phyloP scores from a whole-genome alignment of 1,284 basidiomycete species.

The Cerioporus squamosus region DNA sequence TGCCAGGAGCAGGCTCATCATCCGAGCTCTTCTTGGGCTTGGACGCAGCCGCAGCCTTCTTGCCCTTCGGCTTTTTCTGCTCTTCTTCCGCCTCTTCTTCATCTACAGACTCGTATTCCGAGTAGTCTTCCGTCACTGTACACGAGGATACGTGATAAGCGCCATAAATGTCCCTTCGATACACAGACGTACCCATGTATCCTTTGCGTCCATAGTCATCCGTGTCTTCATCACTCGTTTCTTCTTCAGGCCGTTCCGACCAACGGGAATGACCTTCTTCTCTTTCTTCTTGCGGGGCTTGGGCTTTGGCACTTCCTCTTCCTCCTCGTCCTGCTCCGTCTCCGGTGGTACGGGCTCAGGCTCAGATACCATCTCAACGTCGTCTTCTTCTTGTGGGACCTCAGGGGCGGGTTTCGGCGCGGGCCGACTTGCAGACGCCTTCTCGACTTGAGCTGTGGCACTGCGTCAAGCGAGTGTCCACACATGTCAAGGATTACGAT shows the following conservation, averaged over 20 bases:
- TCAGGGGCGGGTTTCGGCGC: background rate
- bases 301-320: conserved; percentile 43
- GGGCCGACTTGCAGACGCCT: conserved; percentile 13
- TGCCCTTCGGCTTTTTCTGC: conserved; percentile 40
- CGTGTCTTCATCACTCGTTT: conserved; percentile 63
- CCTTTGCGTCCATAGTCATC: conserved; percentile 61
- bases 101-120: conserved; percentile 77
- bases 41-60: conserved; percentile 33
- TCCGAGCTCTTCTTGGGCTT: conserved; percentile 40
- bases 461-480: background rate
- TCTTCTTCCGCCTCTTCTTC: conserved; percentile 49
- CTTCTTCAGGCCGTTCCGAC: conserved; percentile 76
- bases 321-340: conserved; percentile 28
- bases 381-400: conserved; percentile 15
- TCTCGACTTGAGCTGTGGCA: conserved; percentile 18
- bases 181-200: conserved; percentile 59
- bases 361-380: conserved; percentile 48
- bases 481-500: no score
- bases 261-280: conserved; percentile 68
- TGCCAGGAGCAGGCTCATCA: conserved; percentile 33
- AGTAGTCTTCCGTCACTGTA: conserved; percentile 76
- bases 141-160: background rate
- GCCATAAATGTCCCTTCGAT: background rate
- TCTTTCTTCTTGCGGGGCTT: conserved; percentile 56
- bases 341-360: conserved; percentile 10